Percentiles rank a stretch among this genome's conserved stretches.
phyloP scores from a whole-genome alignment of 2,329 filamentous ascomycete species.

The Karstenula rhodostoma region DNA sequence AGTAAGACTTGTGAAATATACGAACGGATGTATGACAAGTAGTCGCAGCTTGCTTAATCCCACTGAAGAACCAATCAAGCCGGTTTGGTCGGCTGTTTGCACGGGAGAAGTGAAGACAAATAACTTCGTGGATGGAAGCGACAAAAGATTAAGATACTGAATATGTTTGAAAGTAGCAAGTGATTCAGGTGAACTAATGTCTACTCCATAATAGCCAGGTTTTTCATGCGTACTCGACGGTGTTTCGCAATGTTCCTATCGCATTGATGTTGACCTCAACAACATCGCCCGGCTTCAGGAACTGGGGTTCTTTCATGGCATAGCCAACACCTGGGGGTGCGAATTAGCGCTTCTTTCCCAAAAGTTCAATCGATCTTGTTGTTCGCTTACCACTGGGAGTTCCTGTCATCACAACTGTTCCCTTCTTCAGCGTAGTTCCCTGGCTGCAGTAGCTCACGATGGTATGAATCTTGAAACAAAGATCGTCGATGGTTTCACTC shows the following conservation, averaged over 20 bases:
- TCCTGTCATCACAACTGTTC: conserved; percentile 61
- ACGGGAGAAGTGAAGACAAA: background rate
- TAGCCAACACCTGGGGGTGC: conserved; percentile 47
- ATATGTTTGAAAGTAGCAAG: no score
- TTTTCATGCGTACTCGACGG: conserved; percentile 39
- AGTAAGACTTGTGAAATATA: background rate
- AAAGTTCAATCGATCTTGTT: background rate
- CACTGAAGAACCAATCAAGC: background rate
- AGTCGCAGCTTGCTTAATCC: background rate
- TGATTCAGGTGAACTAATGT: no score
- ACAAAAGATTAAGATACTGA: background rate
- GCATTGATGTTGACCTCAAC: conserved; percentile 43
- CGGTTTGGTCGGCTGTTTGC: background rate
- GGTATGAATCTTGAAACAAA: conserved; percentile 57
- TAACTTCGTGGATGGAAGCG: background rate
- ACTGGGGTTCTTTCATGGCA: conserved; percentile 52
- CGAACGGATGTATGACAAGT: background rate
- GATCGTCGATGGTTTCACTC: conserved; percentile 57
- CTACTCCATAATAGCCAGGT: background rate
- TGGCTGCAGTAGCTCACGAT: conserved; percentile 58
- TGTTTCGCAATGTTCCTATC: conserved; percentile 45
- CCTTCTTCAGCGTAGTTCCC: conserved; percentile 56
- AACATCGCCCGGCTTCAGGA: conserved; percentile 44
- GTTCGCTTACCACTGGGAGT: conserved; percentile 45
- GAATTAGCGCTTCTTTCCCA: background rate